Percentiles rank a stretch among this genome's conserved stretches.
Evolutionary conservation across 1,284 basidiomycete genomes (phyloP).

Genomic region (Gymnopus androsaceus): DNA sequence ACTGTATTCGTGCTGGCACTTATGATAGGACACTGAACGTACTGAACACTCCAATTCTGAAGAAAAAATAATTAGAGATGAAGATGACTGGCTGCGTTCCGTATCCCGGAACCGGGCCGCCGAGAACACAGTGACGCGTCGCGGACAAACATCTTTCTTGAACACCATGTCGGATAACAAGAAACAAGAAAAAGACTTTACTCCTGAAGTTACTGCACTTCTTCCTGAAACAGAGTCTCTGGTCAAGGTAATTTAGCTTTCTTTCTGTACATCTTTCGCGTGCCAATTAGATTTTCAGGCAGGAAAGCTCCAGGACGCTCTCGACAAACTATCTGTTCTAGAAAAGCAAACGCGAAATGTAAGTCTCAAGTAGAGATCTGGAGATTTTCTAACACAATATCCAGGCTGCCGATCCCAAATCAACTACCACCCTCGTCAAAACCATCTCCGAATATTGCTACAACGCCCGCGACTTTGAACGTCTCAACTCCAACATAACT

Average conservation of each 20-base stretch:
- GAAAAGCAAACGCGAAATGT: slow-evolving; percentile 99
- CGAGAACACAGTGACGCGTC: too few relatives aligned
- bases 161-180: slow-evolving; percentile 72
- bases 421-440: slow-evolving; percentile 86
- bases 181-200: slow-evolving; percentile 79
- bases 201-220: slow-evolving; percentile 66
- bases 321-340: slow-evolving; percentile 87
- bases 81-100: slow-evolving; percentile 6
- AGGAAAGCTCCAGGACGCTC: slow-evolving; percentile 80
- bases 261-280: background rate
- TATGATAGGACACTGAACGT: slow-evolving; percentile 15
- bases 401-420: slow-evolving; percentile 90
- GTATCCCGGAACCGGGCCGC: too few relatives aligned
- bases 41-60: slow-evolving; percentile 9
- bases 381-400: background rate
- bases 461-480: slow-evolving; percentile 66
- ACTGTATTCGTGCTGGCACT: slow-evolving; percentile 30
- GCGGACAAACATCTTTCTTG: slow-evolving; percentile 37
- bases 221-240: slow-evolving; percentile 57
- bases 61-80: too few relatives aligned
- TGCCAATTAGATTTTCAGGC: slow-evolving; percentile 41
- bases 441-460: slow-evolving; percentile 75
- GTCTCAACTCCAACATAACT: slow-evolving; percentile 75
- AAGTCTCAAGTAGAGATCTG: slow-evolving; percentile 25
- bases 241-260: slow-evolving; percentile 48